A percentile compares a stretch with the other conserved stretches of the same genome.
phyloP scores from a whole-genome alignment of 73 alveolate species.

The Paramecium sonneborni region DNA sequence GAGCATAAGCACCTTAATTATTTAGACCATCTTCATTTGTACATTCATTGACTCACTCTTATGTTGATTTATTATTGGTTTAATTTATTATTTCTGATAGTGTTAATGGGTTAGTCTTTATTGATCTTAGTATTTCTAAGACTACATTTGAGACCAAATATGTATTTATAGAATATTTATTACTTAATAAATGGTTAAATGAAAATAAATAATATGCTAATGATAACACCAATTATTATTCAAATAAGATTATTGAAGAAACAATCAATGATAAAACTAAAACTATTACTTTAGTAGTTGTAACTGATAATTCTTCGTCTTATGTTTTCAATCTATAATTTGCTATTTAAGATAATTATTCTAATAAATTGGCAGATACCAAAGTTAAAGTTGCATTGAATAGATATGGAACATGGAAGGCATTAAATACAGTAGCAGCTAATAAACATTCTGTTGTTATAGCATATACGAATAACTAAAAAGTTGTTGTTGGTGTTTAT shows the following conservation, averaged over 20 bases:
- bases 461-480: neutral
- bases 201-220: neutral
- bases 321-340: neutral
- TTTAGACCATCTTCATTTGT: neutral
- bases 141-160: neutral
- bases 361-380: neutral
- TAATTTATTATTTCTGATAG: conserved; percentile 19
- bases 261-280: neutral
- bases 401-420: conserved; percentile 56
- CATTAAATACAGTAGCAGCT: neutral
- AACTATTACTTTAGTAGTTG: neutral
- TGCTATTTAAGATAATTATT: neutral
- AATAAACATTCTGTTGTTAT: neutral
- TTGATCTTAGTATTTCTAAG: neutral
- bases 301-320: conserved; percentile 1
- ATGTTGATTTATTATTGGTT: neutral
- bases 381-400: neutral
- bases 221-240: neutral
- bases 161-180: neutral
- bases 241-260: neutral
- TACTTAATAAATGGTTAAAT: neutral
- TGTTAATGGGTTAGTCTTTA: neutral
- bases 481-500: conserved; percentile 6
- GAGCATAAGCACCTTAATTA: neutral
- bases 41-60: neutral